Evolutionary conservation across 2,329 filamentous ascomycete species (phyloP), one percentile per base, ranked within the genome.

Genomic region (Atkinsonella hypoxylon): DNA sequence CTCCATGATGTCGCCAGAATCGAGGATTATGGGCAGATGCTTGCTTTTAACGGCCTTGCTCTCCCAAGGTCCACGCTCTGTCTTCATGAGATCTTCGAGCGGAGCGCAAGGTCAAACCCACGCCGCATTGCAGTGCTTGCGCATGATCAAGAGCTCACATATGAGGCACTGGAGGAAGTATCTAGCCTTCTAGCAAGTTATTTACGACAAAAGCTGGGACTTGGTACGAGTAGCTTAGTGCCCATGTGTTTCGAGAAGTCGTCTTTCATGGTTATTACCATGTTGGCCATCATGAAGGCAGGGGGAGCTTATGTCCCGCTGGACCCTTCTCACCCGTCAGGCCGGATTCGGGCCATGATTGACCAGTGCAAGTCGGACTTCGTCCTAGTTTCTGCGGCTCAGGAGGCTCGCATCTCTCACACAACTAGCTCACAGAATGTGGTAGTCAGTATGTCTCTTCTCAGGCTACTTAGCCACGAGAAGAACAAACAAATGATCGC

Each of bases 121-220:
- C 18, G 15, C 41, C 15, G 17, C 38, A 40, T 18, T 10, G n/a
- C n/a, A 7, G 18, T n/a, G 17, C 39, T 11, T 63, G 62, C 3
- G 56, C 54, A 17, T 62, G 39, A 41, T n/a, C 18, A 17, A 17
- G n/a, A 17, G 10, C 18, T 41, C 2, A 41, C 39, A 12, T 41
- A 41, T 11, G n/a, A 20, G 39, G 39, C n/a, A 4, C 39, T 41
- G 11, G 18, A 41, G 1, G 13, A n/a, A 9, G 5, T 20, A 18
- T 15, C 39, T n/a, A n/a, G 5, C 13, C 13, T n/a, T 4, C 39
- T 41, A 10, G 13, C 39, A 41, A n/a, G 12, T 6, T 4, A 41
- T n/a, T 18, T 41, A 41, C n/a, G 39, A 15, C 39, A 20, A 11
- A 17, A 15, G 2, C 3, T 41, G 13, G 39, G 39, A n/a, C 11